Evolutionary conservation across 2,329 filamentous ascomycete species (phyloP), one percentile per base, ranked within the genome.

Genomic region (Gnomoniopsis smithogilvyi): DNA sequence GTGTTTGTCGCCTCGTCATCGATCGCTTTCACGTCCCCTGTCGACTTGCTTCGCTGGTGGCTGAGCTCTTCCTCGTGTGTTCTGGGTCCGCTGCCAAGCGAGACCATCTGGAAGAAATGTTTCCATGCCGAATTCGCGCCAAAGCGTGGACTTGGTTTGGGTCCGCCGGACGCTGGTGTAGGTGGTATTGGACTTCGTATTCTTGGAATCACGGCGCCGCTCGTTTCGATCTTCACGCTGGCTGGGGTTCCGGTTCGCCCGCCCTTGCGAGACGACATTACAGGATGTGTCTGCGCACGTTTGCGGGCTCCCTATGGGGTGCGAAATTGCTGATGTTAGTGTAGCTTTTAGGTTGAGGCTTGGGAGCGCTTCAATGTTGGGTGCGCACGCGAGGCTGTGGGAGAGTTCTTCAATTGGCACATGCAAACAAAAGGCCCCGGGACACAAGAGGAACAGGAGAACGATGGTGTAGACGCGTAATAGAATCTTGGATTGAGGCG

Each of bases 71-170:
- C 57, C 14, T 47, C 34, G 14, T 62, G 57, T 11, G 50, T 41
- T 2, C n/a, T 45, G 14, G 57, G 57, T 17, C 49, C 60, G 46
- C 57, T 55, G 33, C 60, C 60, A 34, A 62, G 57, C 45, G 60
- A 50, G 19, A 62, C 57, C 57, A 60, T 56, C 49, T 56, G 45
- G 36, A 62, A 62, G 53, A 62, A 62, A 30, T 62, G 60, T 33
- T 60, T 57, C 60, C 60, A 62, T 60, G 60, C 60, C 41, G 60
- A 54, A 46, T 62, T 49, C 15, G 57, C 60, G 21, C 60, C 60
- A 41, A 62, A 60, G 26, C 41, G 55, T 30, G 60, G 60, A 45
- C 60, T 60, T 26, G 60, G 60, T 15, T 26, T 55, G 21, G 57
- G 60, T 3, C 57, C 60, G 22, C 49, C 45, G n/a, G 51, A 33